Evolutionary conservation across 2,329 filamentous ascomycete species (phyloP).

Genomic region (Exophiala aquamarina): DNA sequence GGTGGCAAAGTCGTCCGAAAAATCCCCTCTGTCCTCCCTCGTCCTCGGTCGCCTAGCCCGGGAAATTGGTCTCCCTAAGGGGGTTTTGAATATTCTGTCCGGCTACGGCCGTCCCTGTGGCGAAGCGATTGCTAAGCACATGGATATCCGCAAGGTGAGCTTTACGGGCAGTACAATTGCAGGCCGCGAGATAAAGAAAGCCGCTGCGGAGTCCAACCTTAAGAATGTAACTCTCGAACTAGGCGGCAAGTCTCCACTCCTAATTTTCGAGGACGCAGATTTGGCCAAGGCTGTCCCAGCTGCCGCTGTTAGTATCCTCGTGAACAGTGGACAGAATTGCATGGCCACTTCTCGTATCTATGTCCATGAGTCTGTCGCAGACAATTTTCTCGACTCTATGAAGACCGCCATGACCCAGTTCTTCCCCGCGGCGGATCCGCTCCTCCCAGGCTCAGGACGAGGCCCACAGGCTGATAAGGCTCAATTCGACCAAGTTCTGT

Average conservation of each 20-base stretch:
- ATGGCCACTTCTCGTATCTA: conserved; percentile 57
- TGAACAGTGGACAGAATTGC: conserved; percentile 60
- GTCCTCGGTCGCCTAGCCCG: conserved; percentile 62
- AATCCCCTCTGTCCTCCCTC: conserved; percentile 42
- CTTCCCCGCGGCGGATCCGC: conserved; percentile 32
- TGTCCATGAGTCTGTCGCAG: conserved; percentile 56
- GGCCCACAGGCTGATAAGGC: conserved; percentile 66
- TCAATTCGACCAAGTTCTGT: conserved; percentile 62
- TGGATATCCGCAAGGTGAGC: conserved; percentile 34
- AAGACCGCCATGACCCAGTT: conserved; percentile 42
- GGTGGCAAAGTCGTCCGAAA: conserved; percentile 56
- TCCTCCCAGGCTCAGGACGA: conserved; percentile 48
- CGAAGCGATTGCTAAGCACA: conserved; percentile 51
- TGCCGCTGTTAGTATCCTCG: conserved; percentile 54
- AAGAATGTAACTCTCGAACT: conserved; percentile 39
- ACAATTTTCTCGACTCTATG: conserved; percentile 48
- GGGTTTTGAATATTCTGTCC: conserved; percentile 60
- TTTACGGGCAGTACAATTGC: conserved; percentile 36
- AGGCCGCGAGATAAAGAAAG: conserved; percentile 34
- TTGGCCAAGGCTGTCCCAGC: conserved; percentile 44
- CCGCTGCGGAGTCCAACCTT: conserved; percentile 35
- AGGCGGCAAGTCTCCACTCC: conserved; percentile 37
- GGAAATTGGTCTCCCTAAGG: conserved; percentile 57
- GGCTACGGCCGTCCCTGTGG: conserved; percentile 60
- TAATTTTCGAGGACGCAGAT: conserved; percentile 39